Conservation (phyloP, 352 stramenopile genomes). For the Pythium monospermum region DNA sequence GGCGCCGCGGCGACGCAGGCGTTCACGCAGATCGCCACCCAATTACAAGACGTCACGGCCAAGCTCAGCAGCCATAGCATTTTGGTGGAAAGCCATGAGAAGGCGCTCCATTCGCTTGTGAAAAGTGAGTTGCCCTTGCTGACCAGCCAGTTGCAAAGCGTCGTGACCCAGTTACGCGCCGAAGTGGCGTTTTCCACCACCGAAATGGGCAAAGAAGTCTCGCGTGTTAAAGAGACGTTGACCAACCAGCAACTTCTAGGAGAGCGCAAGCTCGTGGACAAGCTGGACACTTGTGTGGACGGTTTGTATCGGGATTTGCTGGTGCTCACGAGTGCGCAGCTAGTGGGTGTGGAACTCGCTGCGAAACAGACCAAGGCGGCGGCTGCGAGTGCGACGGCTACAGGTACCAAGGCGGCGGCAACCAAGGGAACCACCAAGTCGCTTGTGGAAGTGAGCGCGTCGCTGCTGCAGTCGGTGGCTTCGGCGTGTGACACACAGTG, state of each 20-base stretch:
- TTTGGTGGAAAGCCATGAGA: constrained; percentile 29
- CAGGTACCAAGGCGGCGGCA: background rate
- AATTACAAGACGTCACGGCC: constrained; percentile 36
- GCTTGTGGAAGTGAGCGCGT: constrained; percentile 33
- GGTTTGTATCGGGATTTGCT: constrained; percentile 50
- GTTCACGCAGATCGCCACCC: constrained; percentile 16
- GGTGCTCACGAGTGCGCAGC: constrained; percentile 37
- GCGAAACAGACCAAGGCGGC: constrained; percentile 16
- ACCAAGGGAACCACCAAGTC: constrained; percentile 14
- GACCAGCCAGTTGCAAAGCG: constrained; percentile 31
- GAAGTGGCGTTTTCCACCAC: constrained; percentile 40
- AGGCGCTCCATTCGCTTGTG: constrained; percentile 23
- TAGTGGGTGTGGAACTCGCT: constrained; percentile 38
- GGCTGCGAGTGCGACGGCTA: too few species aligned
- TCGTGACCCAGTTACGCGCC: constrained; percentile 34
- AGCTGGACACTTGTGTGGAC: constrained; percentile 28
- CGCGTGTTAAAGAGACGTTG: constrained; percentile 28
- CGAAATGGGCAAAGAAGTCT: constrained; percentile 33
- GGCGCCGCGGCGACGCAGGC: constrained; percentile 14
- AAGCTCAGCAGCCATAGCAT: constrained; percentile 26
- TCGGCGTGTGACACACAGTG: constrained; percentile 27
- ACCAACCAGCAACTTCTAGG: constrained; percentile 17
- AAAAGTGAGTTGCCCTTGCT: constrained; percentile 40
- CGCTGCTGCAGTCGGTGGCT: constrained; percentile 37
- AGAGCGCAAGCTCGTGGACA: constrained; percentile 19